phyloP scores from a whole-genome alignment of 2,329 filamentous ascomycete species.

The Herpomyces periplanetae region DNA sequence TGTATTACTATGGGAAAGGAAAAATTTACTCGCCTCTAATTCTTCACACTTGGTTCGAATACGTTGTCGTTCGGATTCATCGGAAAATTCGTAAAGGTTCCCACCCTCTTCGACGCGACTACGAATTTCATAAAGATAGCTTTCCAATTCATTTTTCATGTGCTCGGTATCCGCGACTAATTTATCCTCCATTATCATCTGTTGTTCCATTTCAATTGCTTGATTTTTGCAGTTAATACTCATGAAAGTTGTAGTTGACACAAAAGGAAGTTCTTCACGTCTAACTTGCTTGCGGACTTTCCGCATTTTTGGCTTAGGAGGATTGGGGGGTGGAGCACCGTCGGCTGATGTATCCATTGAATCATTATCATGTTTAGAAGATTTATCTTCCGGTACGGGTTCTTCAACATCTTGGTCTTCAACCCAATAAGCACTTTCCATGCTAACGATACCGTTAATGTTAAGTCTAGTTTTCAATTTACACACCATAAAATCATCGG shows the following conservation, averaged over 20 bases:
- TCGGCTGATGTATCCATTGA: no score
- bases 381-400: conserved; percentile 36
- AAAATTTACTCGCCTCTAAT: conserved; percentile 26
- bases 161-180: conserved; percentile 89
- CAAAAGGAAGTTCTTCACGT: conserved; percentile 73
- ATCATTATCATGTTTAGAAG: no score
- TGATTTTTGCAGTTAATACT: conserved; percentile 23
- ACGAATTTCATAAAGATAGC: conserved; percentile 80
- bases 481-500: conserved; percentile 98
- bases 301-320: conserved; percentile 42
- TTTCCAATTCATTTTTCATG: conserved; percentile 98
- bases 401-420: conserved; percentile 94
- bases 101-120: conserved; percentile 82
- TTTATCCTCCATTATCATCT: conserved; percentile 95
- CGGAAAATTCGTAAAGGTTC: conserved; percentile 58
- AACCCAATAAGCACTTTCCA: conserved; percentile 87
- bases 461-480: conserved; percentile 94
- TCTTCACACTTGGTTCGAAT: conserved; percentile 44
- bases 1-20: neutral
- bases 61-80: conserved; percentile 62
- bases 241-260: conserved; percentile 39
- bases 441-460: conserved; percentile 74
- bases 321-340: no score
- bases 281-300: conserved; percentile 98
- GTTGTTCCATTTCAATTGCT: conserved; percentile 39